Evolutionary conservation across 2,329 filamentous ascomycete species (phyloP).

Genomic region (Kalmusia sp.): DNA sequence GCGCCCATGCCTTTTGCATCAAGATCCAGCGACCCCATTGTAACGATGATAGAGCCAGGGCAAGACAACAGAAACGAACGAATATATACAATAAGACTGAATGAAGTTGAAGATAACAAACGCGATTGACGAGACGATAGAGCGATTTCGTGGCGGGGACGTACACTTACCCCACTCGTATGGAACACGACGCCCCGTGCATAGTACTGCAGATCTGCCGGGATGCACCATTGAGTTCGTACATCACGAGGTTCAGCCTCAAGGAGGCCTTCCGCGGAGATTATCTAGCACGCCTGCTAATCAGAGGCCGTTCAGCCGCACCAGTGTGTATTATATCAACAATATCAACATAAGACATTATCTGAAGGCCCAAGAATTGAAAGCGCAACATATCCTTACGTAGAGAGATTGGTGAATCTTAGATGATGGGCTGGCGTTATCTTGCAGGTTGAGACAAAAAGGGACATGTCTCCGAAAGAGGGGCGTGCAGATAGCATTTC

Average conservation of each 20-base stretch:
- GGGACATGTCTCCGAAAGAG: background rate
- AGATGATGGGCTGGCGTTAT: background rate
- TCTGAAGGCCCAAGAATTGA: background rate
- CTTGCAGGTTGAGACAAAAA: background rate
- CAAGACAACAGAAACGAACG: background rate
- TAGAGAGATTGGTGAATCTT: background rate
- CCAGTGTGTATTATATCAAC: background rate
- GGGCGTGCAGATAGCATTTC: background rate
- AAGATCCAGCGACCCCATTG: background rate
- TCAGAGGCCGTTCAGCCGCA: background rate
- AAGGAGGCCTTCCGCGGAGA: background rate
- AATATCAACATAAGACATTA: too few species aligned
- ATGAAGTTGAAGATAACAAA: background rate
- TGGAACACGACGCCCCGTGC: background rate
- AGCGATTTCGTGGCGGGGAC: background rate
- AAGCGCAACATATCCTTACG: background rate
- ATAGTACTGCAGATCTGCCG: background rate
- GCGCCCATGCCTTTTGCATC: background rate
- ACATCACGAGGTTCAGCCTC: background rate
- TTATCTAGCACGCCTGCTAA: background rate
- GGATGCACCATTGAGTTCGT: background rate
- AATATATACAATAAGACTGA: background rate
- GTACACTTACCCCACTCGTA: background rate
- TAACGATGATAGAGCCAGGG: background rate
- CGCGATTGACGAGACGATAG: background rate